A percentile compares a stretch with the other conserved stretches of the same genome.
phyloP scores from a whole-genome alignment of 1,284 basidiomycete species.

The Apiotrichum gamsii region DNA sequence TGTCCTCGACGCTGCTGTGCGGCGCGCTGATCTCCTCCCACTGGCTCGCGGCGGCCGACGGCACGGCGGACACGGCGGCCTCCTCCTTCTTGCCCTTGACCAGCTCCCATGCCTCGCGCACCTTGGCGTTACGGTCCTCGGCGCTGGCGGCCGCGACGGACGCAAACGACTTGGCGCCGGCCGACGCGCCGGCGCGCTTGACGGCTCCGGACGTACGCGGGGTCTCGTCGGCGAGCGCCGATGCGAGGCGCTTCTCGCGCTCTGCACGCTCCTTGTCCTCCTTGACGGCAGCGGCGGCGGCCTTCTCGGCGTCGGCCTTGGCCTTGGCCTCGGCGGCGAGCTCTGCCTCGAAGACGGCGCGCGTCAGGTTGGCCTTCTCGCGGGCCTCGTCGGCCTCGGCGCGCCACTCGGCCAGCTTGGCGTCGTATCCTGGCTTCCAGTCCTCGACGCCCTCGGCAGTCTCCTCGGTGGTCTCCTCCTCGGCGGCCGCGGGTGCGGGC shows the following conservation, averaged over 20 bases:
- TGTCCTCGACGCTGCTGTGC: constrained; percentile 27
- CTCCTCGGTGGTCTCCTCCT: constrained; percentile 14
- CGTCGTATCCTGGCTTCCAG: constrained; percentile 63
- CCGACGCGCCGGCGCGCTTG: constrained; percentile 3
- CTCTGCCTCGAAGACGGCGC: constrained; percentile 61
- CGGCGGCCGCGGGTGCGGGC: constrained; percentile 1
- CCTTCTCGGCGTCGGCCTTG: constrained; percentile 19
- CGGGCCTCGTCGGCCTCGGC: constrained; percentile 66
- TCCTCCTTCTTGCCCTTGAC: constrained; percentile 46
- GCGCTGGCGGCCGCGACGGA: not conserved
- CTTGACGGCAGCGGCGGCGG: constrained; percentile 17
- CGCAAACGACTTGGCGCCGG: not conserved
- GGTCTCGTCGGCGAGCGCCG: constrained; percentile 10
- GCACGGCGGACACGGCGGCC: constrained; percentile 27
- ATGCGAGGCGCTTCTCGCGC: constrained; percentile 15
- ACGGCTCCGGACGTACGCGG: constrained; percentile 4
- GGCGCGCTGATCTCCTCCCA: constrained; percentile 40
- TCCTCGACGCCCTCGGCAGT: constrained; percentile 25
- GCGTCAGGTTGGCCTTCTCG: constrained; percentile 64
- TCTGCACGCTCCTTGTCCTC: constrained; percentile 26
- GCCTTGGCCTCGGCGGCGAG: constrained; percentile 22
- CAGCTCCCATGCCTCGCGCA: constrained; percentile 55
- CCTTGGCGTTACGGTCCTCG: constrained; percentile 44
- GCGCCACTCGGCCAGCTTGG: constrained; percentile 65
- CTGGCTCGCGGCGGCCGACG: constrained; percentile 32